Percentiles rank a stretch among this genome's conserved stretches.
Conservation (phyloP, 2,329 filamentous ascomycete species). For the Gaeumannomyces tritici region DNA sequence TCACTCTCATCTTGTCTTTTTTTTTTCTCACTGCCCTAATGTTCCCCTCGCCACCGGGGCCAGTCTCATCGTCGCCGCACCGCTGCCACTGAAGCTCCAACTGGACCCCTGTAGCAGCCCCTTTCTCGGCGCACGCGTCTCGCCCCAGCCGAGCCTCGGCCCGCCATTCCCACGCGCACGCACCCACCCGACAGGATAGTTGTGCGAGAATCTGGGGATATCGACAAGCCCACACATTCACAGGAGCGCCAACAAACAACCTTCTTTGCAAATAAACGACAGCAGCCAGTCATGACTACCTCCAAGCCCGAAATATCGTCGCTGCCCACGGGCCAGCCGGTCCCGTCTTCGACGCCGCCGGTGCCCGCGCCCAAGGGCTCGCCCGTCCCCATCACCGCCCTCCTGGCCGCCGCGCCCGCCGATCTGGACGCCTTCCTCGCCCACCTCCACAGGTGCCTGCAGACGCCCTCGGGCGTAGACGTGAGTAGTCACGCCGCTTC, state of each 20-base stretch:
- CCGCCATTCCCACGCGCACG: not conserved
- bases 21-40: not conserved
- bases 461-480: slow-evolving; percentile 61
- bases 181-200: not conserved
- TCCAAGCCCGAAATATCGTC: slow-evolving; percentile 11
- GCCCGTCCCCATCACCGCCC: slow-evolving; percentile 13
- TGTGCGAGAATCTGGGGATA: not conserved
- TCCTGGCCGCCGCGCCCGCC: slow-evolving; percentile 25
- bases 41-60: too few relatives aligned
- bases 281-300: not conserved
- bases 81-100: not conserved
- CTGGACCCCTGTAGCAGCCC: not conserved
- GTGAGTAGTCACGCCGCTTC: not conserved
- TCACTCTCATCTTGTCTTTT: not conserved
- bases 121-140: not conserved
- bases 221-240: not conserved
- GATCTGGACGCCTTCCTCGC: slow-evolving; percentile 42
- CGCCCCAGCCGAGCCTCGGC: not conserved
- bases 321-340: slow-evolving; percentile 15
- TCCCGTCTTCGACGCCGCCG: slow-evolving; percentile 10
- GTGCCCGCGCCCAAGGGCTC: slow-evolving; percentile 5
- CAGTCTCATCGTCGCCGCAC: not conserved
- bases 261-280: slow-evolving; percentile 2
- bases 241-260: not conserved
- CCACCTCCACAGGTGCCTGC: slow-evolving; percentile 52